Evolutionary conservation across 768 basidiomycete species (phyloP).

Genomic region (Lanmaoa pseudosensibilis): DNA sequence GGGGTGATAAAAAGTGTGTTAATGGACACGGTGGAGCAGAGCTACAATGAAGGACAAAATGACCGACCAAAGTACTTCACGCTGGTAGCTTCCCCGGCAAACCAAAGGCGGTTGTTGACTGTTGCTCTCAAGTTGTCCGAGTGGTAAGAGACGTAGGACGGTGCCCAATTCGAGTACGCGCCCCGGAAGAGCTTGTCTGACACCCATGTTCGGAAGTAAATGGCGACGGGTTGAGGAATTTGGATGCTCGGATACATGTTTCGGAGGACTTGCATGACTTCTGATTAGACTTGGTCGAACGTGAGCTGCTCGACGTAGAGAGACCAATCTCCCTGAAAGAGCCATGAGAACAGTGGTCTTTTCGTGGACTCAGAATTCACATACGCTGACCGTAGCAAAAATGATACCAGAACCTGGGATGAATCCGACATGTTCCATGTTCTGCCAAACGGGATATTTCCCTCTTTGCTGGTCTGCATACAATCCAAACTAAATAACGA

Average conservation of each 20-base stretch:
- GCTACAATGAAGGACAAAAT: background rate
- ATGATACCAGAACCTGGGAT: constrained; percentile 57
- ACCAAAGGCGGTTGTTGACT: constrained; percentile 52
- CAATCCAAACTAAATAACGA: constrained; percentile 38
- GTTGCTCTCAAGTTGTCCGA: constrained; percentile 55
- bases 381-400: constrained; percentile 30
- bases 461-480: constrained; percentile 61
- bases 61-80: constrained; percentile 54
- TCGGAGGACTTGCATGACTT: constrained; percentile 54
- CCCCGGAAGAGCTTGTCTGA: constrained; percentile 43
- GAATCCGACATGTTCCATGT: constrained; percentile 55
- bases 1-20: background rate
- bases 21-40: background rate
- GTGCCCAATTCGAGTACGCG: constrained; percentile 70
- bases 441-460: constrained; percentile 67
- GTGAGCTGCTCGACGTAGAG: constrained; percentile 54
- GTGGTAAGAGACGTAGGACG: constrained; percentile 53
- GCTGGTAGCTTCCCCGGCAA: constrained; percentile 63
- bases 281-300: constrained; percentile 45
- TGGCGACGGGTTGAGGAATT: constrained; percentile 55
- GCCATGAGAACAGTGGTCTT: background rate
- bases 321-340: constrained; percentile 55
- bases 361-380: background rate
- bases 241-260: constrained; percentile 55
- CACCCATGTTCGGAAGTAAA: constrained; percentile 58